Evolutionary conservation across 139 green algal species (phyloP), one percentile per base, ranked within the genome.

Genomic region (Chlorella sp.): DNA sequence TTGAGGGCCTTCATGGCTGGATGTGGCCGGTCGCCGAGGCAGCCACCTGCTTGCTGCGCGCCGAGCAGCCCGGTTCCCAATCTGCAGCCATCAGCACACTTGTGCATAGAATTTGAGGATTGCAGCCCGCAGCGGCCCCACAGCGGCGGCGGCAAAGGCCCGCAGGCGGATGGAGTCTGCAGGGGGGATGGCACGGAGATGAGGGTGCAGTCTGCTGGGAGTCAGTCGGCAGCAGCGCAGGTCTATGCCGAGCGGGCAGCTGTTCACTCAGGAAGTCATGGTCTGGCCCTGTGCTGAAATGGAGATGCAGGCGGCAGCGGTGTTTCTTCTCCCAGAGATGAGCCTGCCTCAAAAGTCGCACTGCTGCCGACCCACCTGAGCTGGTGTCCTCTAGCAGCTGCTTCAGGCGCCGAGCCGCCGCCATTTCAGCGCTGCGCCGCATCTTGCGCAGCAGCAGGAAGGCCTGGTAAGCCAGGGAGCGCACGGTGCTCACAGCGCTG

Each of bases 31-130:
- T n/a, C n/a, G n/a, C n/a, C n/a, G n/a, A n/a, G n/a, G n/a, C n/a
- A n/a, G n/a, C n/a, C n/a, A n/a, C n/a, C n/a, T n/a, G n/a, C n/a
- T n/a, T n/a, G n/a, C n/a, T n/a, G n/a, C n/a, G n/a, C n/a, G n/a
- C n/a, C n/a, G n/a, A n/a, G n/a, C n/a, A n/a, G n/a, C n/a, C n/a
- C n/a, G n/a, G n/a, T n/a, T n/a, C n/a, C n/a, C n/a, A n/a, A n/a
- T n/a, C 51, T 3, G 2, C 51, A 26, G 51, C 51, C 46, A n/a
- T n/a, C 20, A 0, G 22, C 74, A n/a, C n/a, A 69, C 75, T 54
- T 83, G 64, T 13, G 64, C 79, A 77, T 94, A 97, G 81, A 95
- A 95, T 32, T 73, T 83, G 40, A 97, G 88, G 80, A 98, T 87
- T n/a, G 88, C 72, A 4, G 88, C 81, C 4, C 88, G 85, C 77